Base-by-base conservation (phyloP, 2,329 filamentous ascomycete genomes). In the Pestalotiopsis sp. region DNA sequence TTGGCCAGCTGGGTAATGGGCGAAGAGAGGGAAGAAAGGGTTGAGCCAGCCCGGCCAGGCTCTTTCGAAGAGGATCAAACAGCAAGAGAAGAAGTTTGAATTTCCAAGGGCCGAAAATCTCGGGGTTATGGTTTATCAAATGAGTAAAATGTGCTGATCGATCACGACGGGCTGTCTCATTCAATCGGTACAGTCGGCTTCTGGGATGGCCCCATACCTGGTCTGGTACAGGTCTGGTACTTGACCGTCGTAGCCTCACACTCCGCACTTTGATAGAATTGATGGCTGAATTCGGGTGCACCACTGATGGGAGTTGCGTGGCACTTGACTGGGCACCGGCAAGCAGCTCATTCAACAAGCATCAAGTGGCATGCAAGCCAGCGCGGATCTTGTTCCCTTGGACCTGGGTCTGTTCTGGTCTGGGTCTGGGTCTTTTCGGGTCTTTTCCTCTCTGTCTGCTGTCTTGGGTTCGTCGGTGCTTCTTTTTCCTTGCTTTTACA, bases 81-180 rank as follows among this genome's bases (percentile, higher is more conserved):
- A 62, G 45, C 31, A 36, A 27, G 23, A 27, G 17, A 49, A 36
- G 20, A 25, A 65, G 31, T 62, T 36, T 12, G 27, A 62, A 27
- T 52, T 52, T 17, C 20, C n/a, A 52, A 52, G 36, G 59, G 59
- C 59, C 59, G 59, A 62, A 36, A 36, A 36, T 62, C 36, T 62
- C 59, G 59, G 59, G 59, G 59, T 38, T 62, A 62, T 40, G n/a
- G 59, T 62, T 62, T 27, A 27, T 62, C 27, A 62, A 62, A 62
- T 41, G 59, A n/a, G 27, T 60, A 14, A 31, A 62, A 36, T 36
- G 36, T 62, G 25, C 59, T 62, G 59, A 36, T 62, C 36, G 17
- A 62, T 40, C 31, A 52, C 20, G 45, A 20, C 45, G 45, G 45
- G 17, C 17, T 52, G 45, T 52, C 45, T 52, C 45, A 52, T n/a